Percentiles rank a stretch among this genome's conserved stretches.
phyloP scores from a whole-genome alignment of 2,329 filamentous ascomycete species.

The Neonectria neomacrospora region DNA sequence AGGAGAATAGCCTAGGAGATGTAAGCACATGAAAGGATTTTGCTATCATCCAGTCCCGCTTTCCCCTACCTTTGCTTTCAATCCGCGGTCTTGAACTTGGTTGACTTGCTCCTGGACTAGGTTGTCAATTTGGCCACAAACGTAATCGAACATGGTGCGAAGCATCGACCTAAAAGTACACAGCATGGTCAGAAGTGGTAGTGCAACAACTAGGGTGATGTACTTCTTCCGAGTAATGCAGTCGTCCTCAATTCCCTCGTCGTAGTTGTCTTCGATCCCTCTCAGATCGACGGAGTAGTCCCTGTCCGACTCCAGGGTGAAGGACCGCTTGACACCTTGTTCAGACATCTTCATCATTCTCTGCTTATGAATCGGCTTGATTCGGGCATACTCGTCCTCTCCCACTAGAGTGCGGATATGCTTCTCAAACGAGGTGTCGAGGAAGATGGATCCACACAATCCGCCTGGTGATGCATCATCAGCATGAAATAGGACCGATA shows the following conservation, averaged over 20 bases:
- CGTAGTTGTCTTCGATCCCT: neutral
- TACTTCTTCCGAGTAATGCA: neutral
- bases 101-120: slow-evolving; percentile 3
- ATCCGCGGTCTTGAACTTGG: neutral
- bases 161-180: neutral
- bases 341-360: slow-evolving; percentile 2
- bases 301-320: neutral
- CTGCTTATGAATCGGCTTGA: neutral
- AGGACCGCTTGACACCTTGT: neutral
- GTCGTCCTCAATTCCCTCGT: neutral
- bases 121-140: slow-evolving; percentile 6
- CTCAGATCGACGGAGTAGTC: neutral
- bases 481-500: neutral
- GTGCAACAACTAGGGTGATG: neutral
- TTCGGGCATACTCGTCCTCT: neutral
- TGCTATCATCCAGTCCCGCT: too few species aligned
- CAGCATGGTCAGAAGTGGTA: neutral
- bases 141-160: neutral
- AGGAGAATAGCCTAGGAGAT: neutral
- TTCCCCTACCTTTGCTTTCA: neutral
- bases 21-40: neutral
- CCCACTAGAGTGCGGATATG: neutral
- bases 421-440: neutral
- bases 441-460: slow-evolving; percentile 6
- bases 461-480: neutral